Base-by-base conservation (phyloP, 2,329 filamentous ascomycete genomes). In the Diaporthe caulivora region DNA sequence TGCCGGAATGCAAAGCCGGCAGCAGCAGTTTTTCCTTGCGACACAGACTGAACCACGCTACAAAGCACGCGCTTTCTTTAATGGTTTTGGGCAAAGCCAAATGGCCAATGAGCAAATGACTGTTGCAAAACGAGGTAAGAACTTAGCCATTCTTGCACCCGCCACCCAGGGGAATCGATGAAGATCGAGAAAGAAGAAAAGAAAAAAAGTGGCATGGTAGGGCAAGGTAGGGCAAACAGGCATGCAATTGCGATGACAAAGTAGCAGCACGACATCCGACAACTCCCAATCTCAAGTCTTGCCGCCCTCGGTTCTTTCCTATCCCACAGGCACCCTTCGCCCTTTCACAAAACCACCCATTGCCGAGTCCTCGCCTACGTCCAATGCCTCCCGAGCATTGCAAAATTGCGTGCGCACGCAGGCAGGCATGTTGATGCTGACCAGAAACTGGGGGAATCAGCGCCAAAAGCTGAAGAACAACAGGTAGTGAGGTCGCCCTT, bases 181-280 rank as follows among this genome's bases (percentile, higher is more conserved):
- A 49, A 40, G 21, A 51, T 40, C 13, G 37, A 65, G 31, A 65
- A n/a, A 34, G n/a, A 40, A 10, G 18, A 58, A 17, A 15, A 31
- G 18, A 9, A 51, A 26, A 11, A n/a, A 21, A 65, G n/a, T 2
- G 29, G 29, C 60, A 51, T 6, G 44, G 62, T 29, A 37, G 11
- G 44, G 29, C 44, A 65, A 7, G 42, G 42, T 29, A 49, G 42
- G 11, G 62, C 37, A 65, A 51, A 49, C 62, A 65, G 29, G 29
- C 62, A 65, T 65, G 47, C 62, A 51, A 51, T 65, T 65, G 62
- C 62, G n/a, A 65, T 7, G 29, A 31, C 34, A 51, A 60, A 51
- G 34, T 34, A 34, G 51, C 47, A 65, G 44, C 62, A 65, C 44
- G 31, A 65, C 62, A 4, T 51, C 44, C 62, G 24, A 65, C 62